Percentiles rank a stretch among this genome's conserved stretches.
These are phyloP conservation scores for Metarhizium anisopliae DNA, from an alignment of 2,329 filamentous ascomycete genomes.

Conservation along the genomic window DNA sequence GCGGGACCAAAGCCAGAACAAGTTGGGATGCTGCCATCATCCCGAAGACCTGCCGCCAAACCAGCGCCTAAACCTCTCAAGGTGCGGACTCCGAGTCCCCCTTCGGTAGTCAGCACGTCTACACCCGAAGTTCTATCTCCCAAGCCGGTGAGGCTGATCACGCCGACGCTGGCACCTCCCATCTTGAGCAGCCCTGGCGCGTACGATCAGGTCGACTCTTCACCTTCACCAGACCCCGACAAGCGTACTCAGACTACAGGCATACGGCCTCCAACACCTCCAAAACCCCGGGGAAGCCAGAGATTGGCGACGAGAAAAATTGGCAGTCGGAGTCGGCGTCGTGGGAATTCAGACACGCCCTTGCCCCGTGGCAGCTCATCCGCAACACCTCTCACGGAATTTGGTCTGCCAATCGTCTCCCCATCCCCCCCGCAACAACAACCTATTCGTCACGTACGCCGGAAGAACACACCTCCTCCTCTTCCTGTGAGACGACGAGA, in stretches of 20 bases:
- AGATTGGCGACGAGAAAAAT: slow-evolving; percentile 7
- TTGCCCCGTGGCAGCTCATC: background rate
- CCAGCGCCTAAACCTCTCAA: slow-evolving; percentile 11
- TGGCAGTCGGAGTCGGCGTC: slow-evolving; percentile 2
- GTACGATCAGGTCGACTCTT: slow-evolving; percentile 11
- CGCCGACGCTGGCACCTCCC: slow-evolving; percentile 19
- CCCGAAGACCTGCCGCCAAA: background rate
- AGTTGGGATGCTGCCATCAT: background rate
- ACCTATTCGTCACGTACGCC: background rate
- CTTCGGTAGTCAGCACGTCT: slow-evolving; percentile 11
- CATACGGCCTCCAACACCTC: slow-evolving; percentile 26
- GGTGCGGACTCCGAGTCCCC: slow-evolving; percentile 11
- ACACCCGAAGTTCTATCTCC: slow-evolving; percentile 20
- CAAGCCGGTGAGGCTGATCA: slow-evolving; percentile 22
- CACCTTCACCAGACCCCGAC: slow-evolving; percentile 19
- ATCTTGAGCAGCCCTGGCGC: slow-evolving; percentile 1
- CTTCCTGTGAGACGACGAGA: slow-evolving; percentile 8
- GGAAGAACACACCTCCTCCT: slow-evolving; percentile 6
- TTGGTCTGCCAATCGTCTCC: slow-evolving; percentile 7
- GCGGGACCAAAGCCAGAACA: background rate
- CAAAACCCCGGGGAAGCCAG: slow-evolving; percentile 22
- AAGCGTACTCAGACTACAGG: slow-evolving; percentile 15
- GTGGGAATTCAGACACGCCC: slow-evolving; percentile 6
- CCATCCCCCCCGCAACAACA: background rate
- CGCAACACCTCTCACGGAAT: slow-evolving; percentile 5